Evolutionary conservation across 345 rosid genomes (phyloP).

Genomic region (Geranium brycei): DNA sequence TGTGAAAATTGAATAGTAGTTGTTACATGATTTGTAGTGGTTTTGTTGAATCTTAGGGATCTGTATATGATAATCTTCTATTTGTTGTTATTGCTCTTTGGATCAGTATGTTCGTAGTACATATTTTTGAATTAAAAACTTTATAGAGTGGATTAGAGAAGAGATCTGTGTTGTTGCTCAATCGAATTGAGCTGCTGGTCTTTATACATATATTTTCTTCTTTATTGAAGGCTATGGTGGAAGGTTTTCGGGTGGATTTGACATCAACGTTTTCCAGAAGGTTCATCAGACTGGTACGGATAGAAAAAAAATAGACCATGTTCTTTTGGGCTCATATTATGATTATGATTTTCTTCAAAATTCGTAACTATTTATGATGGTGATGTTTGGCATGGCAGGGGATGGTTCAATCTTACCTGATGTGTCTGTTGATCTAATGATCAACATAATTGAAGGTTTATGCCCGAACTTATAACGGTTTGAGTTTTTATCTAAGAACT

Average conservation of each 20-base stretch:
- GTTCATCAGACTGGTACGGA: conserved; percentile 59
- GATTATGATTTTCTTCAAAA: background rate
- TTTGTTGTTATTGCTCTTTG: too few species aligned
- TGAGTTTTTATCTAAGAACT: background rate
- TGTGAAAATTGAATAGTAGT: too few species aligned
- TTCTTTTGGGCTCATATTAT: background rate
- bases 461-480: background rate
- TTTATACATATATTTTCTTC: background rate
- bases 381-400: conserved; percentile 35
- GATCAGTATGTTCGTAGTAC: too few species aligned
- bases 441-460: conserved; percentile 69
- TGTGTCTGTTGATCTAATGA: conserved; percentile 69
- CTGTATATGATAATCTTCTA: background rate
- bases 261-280: conserved; percentile 66
- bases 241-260: conserved; percentile 88
- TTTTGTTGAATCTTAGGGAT: background rate
- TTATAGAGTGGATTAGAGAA: background rate
- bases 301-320: conserved; percentile 1
- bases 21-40: background rate
- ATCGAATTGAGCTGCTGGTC: background rate
- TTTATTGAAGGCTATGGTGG: conserved; percentile 56
- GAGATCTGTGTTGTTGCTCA: background rate
- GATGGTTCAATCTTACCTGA: conserved; percentile 65
- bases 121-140: too few species aligned
- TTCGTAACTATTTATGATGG: background rate